A percentile compares a stretch with the other conserved stretches of the same genome.
phyloP scores from a whole-genome alignment of 2,329 filamentous ascomycete genomes.

The Monosporascus sp. region DNA sequence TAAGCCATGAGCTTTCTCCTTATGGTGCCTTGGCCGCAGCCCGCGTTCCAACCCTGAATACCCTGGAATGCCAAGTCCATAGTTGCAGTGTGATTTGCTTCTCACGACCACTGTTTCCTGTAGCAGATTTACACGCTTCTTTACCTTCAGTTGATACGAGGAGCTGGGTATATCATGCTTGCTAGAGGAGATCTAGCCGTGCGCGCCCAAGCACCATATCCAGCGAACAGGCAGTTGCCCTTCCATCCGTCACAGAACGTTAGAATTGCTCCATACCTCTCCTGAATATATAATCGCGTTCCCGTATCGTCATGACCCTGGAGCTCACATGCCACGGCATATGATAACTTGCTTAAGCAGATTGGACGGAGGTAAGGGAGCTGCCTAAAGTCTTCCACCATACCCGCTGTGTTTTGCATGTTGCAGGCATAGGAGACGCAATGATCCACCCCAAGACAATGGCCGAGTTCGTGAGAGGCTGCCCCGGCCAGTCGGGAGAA shows the following conservation, averaged over 20 bases:
- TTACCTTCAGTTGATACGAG: too few species aligned
- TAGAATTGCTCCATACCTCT: slow-evolving; percentile 35
- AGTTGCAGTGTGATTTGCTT: too few species aligned
- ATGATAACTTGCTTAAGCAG: slow-evolving; percentile 49
- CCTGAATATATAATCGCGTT: slow-evolving; percentile 19
- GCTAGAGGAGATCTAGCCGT: slow-evolving; percentile 14
- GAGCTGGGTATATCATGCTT: neutral
- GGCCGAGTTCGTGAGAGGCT: slow-evolving; percentile 60
- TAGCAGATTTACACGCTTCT: too few species aligned
- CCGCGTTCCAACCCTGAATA: too few species aligned
- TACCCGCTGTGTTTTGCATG: slow-evolving; percentile 56
- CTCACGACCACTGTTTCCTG: too few species aligned
- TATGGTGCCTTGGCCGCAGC: too few species aligned
- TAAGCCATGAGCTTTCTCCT: too few species aligned
- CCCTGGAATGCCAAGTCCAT: too few species aligned
- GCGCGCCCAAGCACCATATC: slow-evolving; percentile 39
- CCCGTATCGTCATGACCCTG: slow-evolving; percentile 10
- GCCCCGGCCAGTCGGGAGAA: slow-evolving; percentile 53
- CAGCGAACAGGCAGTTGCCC: slow-evolving; percentile 40
- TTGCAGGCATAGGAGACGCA: slow-evolving; percentile 61
- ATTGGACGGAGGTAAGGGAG: slow-evolving; percentile 60
- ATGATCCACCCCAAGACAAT: slow-evolving; percentile 63
- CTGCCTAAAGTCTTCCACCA: slow-evolving; percentile 56
- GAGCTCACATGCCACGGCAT: slow-evolving; percentile 23
- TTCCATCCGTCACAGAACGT: slow-evolving; percentile 37